These are phyloP conservation scores for Xylogone sp. DNA, from an alignment of 2,329 filamentous ascomycete species.

Conservation along the genomic window DNA sequence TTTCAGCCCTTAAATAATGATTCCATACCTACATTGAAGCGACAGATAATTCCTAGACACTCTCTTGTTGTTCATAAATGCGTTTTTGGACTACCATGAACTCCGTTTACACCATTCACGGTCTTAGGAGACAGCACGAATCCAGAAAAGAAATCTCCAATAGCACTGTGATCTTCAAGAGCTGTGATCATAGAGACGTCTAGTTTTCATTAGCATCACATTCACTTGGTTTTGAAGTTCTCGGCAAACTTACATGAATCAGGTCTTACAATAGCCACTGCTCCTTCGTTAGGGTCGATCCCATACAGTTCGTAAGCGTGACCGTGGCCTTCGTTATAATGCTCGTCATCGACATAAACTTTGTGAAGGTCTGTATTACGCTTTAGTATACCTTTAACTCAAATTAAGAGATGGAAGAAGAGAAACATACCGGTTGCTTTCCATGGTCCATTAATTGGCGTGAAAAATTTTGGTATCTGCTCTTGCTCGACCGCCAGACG, in stretches of 20 bases:
- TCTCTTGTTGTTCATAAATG: too few relatives aligned
- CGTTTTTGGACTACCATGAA: neutral
- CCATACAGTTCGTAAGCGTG: slow-evolving; percentile 54
- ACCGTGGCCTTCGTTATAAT: slow-evolving; percentile 51
- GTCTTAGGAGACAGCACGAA: slow-evolving; percentile 16
- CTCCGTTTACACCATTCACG: neutral
- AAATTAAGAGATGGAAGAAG: neutral
- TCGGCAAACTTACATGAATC: slow-evolving; percentile 51
- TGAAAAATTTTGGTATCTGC: slow-evolving; percentile 52
- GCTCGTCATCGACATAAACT: slow-evolving; percentile 52
- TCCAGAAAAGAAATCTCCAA: slow-evolving; percentile 32
- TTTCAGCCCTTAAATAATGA: too few relatives aligned
- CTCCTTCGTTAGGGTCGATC: slow-evolving; percentile 41
- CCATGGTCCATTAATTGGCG: slow-evolving; percentile 51
- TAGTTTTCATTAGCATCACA: slow-evolving; percentile 8
- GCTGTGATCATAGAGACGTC: slow-evolving; percentile 36
- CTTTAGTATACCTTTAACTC: slow-evolving; percentile 1
- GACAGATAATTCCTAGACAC: too few relatives aligned
- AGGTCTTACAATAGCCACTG: slow-evolving; percentile 52
- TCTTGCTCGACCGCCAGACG: slow-evolving; percentile 45
- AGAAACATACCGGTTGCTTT: slow-evolving; percentile 45
- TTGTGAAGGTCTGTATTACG: slow-evolving; percentile 50
- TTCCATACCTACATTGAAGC: too few relatives aligned
- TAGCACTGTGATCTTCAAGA: slow-evolving; percentile 27
- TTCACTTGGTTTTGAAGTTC: neutral